These are phyloP conservation scores for Beta vulgaris DNA, from an alignment of 148 eudicot species.

Conservation along the genomic window DNA sequence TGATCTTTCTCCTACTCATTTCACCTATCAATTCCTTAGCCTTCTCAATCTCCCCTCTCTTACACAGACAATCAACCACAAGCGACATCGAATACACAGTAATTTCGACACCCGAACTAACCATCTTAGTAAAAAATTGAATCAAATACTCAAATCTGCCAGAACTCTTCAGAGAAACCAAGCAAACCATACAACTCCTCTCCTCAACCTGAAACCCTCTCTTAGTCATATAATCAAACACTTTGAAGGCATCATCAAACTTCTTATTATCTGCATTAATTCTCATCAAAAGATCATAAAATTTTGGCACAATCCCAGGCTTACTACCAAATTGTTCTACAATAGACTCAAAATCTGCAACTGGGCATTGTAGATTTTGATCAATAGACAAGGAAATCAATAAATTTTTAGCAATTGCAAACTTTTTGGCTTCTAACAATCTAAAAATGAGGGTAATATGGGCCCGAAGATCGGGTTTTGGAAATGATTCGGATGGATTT, in stretches of 20 bases:
- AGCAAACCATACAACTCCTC: constrained; percentile 76
- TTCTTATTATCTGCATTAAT: constrained; percentile 55
- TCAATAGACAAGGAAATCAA: constrained; percentile 36
- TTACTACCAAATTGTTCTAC: constrained; percentile 37
- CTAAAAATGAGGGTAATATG: constrained; percentile 53
- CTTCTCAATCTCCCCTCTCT: constrained; percentile 48
- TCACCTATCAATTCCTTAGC: constrained; percentile 51
- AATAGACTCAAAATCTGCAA: constrained; percentile 39
- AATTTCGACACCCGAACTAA: constrained; percentile 50
- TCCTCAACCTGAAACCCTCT: constrained; percentile 60
- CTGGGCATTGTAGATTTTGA: constrained; percentile 40
- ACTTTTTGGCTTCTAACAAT: constrained; percentile 44
- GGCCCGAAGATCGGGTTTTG: constrained; percentile 43
- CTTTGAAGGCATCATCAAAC: constrained; percentile 59
- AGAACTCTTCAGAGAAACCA: constrained; percentile 57
- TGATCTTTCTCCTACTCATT: constrained; percentile 40
- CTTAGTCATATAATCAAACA: constrained; percentile 59
- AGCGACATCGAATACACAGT: constrained; percentile 70
- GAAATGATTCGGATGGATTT: constrained; percentile 32
- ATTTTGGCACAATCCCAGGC: constrained; percentile 27
- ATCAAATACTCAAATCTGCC: constrained; percentile 37
- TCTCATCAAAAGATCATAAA: constrained; percentile 77
- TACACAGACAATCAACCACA: constrained; percentile 62
- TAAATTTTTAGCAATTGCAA: constrained; percentile 48
- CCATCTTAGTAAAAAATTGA: constrained; percentile 58